Evolutionary conservation across 805 yeast genomes (phyloP), one percentile per base, ranked within the genome.

Genomic region (Blastobotrys terrestris): DNA sequence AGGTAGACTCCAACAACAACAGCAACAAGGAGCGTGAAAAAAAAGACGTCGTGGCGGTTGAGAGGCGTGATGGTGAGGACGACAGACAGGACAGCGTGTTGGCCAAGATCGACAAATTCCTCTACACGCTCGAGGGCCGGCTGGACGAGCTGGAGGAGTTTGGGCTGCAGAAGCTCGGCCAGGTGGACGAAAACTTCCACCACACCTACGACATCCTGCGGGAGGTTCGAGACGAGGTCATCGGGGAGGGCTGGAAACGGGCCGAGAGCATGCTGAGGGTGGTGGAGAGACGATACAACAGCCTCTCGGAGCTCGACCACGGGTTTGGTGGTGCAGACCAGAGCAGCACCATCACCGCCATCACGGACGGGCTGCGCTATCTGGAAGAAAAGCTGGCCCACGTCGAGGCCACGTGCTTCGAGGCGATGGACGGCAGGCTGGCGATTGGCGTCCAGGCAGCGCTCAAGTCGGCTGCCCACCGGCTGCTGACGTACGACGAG

Each of bases 401-500:
- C 40, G 56, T 70, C 44, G 76, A 72, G 58, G 55, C 54, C 15
- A 41, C 46, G 5, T 48, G 51, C 51, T 48, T 48, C 22, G 46
- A 48, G 11, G 50, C n/a, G 3, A 46, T 48, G 14, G 51, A 48
- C 39, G 51, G 51, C 6, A 48, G 46, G 16, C 14, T 42, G 14
- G 39, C 46, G 2, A 41, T 48, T 41, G 53, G 60, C 31, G 48
- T 58, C 20, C 56, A 56, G 49, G 46, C 39, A 18, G 66, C 63
- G 11, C 52, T 59, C 19, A 56, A 54, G 44, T 67, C 62, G 6
- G 67, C 74, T 18, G 57, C 59, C 35, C 57, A 62, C 16, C 58
- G 84, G 45, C 77, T 82, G 52, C 69, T 92, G 43, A 89, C 88
- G 59, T 87, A 84, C 67, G 88, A 87, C 64, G 95, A 92, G 67